phyloP scores from a whole-genome alignment of 768 basidiomycete species.

The Russula brevipes region DNA sequence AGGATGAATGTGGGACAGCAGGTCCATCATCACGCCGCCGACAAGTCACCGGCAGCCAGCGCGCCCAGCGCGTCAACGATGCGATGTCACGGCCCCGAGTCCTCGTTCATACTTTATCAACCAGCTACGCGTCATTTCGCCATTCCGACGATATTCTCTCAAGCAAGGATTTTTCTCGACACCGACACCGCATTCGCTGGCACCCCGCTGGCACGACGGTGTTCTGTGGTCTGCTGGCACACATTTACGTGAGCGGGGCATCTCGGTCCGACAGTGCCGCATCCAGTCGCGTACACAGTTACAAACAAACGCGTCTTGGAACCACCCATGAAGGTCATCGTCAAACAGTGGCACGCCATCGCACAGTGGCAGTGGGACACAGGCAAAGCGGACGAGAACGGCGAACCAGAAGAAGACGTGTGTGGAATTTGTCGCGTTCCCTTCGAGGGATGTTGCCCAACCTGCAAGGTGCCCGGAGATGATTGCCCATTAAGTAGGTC shows the following conservation, averaged over 20 bases:
- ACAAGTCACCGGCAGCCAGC: too few species aligned
- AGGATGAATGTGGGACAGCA: too few species aligned
- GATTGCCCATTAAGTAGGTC: conserved; percentile 84
- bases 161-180: neutral
- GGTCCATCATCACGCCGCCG: too few species aligned
- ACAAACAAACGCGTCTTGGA: conserved; percentile 25
- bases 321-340: conserved; percentile 65
- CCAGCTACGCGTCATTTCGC: neutral
- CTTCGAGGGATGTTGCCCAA: conserved; percentile 92
- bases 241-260: neutral
- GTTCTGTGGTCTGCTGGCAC: too few species aligned
- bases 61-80: neutral
- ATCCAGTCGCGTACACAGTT: conserved; percentile 22
- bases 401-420: conserved; percentile 58
- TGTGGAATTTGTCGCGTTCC: conserved; percentile 89
- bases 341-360: conserved; percentile 85
- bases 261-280: conserved; percentile 11
- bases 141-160: neutral
- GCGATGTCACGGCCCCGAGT: neutral
- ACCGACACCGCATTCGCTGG: neutral
- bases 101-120: neutral
- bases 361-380: conserved; percentile 87
- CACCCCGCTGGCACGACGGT: neutral
- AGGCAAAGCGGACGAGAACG: conserved; percentile 41
- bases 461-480: conserved; percentile 95